phyloP scores from a whole-genome alignment of 768 basidiomycete species.

The Mycena leptocephala region DNA sequence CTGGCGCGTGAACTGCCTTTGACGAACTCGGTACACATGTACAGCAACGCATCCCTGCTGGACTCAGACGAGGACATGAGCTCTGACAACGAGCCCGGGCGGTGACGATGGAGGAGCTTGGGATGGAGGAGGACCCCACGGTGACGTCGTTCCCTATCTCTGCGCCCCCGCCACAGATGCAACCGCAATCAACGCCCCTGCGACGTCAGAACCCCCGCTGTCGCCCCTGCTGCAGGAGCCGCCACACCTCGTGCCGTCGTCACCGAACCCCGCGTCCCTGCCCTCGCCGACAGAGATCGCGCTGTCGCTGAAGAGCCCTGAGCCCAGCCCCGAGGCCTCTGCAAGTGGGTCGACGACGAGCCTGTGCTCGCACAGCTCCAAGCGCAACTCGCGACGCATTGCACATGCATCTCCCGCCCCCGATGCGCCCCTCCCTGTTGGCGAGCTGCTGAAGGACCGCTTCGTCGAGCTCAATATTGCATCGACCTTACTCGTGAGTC shows the following conservation, averaged over 20 bases:
- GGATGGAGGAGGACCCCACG: conserved; percentile 78
- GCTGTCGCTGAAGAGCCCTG: conserved; percentile 34
- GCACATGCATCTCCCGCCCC: too few species aligned
- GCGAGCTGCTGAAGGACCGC: conserved; percentile 85
- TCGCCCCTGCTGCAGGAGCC: conserved; percentile 39
- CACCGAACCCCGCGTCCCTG: conserved; percentile 47
- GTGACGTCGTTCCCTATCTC: conserved; percentile 52
- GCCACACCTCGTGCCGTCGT: conserved; percentile 41
- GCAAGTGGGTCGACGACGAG: conserved; percentile 41
- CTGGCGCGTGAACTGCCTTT: conserved; percentile 81
- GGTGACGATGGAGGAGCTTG: conserved; percentile 86
- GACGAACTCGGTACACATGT: conserved; percentile 47
- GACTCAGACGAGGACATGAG: conserved; percentile 90
- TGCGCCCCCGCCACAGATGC: conserved; percentile 44
- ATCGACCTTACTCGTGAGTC: conserved; percentile 82
- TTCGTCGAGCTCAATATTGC: conserved; percentile 87
- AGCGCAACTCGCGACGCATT: conserved; percentile 74
- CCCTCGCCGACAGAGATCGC: conserved; percentile 50
- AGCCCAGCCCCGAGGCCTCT: conserved; percentile 42
- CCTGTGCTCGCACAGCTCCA: conserved; percentile 63
- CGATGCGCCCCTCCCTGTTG: conserved; percentile 68
- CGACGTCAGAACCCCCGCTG: conserved; percentile 49
- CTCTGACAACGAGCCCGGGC: conserved; percentile 74
- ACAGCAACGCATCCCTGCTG: conserved; percentile 62
- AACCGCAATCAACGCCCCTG: conserved; percentile 41